A percentile compares a stretch with the other conserved stretches of the same genome.
Evolutionary conservation across 495 filamentous ascomycete genomes (phyloP).

Genomic region (Aspergillus hancockii): DNA sequence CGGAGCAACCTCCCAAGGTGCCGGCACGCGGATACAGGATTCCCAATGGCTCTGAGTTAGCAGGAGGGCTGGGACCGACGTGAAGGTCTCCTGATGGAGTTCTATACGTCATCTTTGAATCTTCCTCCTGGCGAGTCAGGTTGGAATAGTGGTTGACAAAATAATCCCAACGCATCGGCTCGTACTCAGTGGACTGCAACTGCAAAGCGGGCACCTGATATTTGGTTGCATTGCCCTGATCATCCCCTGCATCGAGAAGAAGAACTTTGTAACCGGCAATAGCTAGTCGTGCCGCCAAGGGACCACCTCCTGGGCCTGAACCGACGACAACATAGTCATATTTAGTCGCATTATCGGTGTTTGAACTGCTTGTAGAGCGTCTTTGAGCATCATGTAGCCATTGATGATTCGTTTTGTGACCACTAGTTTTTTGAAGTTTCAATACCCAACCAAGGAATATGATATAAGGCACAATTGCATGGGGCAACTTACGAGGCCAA

Average conservation of each 20-base stretch:
- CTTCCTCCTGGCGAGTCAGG: constrained; percentile 32
- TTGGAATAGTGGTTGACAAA: constrained; percentile 47
- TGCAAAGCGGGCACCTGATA: constrained; percentile 40
- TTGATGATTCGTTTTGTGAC: not conserved
- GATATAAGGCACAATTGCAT: not conserved
- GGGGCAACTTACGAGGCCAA: constrained; percentile 24
- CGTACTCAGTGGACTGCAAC: constrained; percentile 41
- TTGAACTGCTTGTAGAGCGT: not conserved
- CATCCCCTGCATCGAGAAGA: constrained; percentile 62
- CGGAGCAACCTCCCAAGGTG: constrained; percentile 44
- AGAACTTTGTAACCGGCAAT: constrained; percentile 58
- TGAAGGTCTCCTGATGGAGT: constrained; percentile 36
- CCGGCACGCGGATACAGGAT: constrained; percentile 46
- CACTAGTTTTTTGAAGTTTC: not conserved
- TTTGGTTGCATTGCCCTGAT: constrained; percentile 46
- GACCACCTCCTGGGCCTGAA: constrained; percentile 62
- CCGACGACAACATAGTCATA: constrained; percentile 70
- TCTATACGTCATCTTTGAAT: constrained; percentile 46
- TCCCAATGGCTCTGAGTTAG: constrained; percentile 34
- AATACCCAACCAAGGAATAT: not conserved
- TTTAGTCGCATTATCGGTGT: not conserved
- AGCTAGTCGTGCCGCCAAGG: constrained; percentile 60
- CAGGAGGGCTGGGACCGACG: constrained; percentile 36
- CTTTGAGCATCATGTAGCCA: constrained; percentile 2
- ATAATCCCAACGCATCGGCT: constrained; percentile 44